Conservation (phyloP, 2,329 filamentous ascomycete species). For the Colletotrichum somersetense region DNA sequence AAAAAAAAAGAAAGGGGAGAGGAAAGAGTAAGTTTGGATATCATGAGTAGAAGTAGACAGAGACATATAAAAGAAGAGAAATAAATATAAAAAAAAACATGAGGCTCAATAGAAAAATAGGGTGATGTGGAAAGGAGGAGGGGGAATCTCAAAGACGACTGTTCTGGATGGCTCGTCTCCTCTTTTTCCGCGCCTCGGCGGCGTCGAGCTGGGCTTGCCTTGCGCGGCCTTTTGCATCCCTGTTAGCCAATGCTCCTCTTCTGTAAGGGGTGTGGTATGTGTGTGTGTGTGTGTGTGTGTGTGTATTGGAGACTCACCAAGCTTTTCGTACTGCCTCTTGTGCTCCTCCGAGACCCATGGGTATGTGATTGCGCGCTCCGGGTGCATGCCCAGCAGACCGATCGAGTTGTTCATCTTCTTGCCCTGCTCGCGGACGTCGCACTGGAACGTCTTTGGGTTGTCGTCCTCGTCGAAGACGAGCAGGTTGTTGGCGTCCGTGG, state of each 20-base stretch:
- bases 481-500: conserved; percentile 39
- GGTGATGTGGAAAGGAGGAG: background rate
- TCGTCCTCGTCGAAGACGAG: conserved; percentile 43
- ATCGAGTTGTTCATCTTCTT: conserved; percentile 45
- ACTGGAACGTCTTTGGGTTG: conserved; percentile 41
- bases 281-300: too few relatives aligned
- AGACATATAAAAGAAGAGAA: background rate
- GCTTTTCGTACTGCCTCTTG: conserved; percentile 44
- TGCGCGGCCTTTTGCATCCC: conserved; percentile 25
- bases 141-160: conserved; percentile 25
- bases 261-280: background rate
- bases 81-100: background rate
- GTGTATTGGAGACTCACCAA: conserved; percentile 44
- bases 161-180: conserved; percentile 39
- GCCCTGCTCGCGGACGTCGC: conserved; percentile 46
- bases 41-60: conserved; percentile 17
- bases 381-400: conserved; percentile 49
- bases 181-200: conserved; percentile 39
- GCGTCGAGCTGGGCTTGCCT: conserved; percentile 42
- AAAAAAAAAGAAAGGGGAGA: background rate
- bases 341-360: conserved; percentile 48
- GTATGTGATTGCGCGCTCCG: conserved; percentile 51
- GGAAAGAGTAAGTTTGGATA: conserved; percentile 22
- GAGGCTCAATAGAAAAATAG: background rate
- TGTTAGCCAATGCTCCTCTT: conserved; percentile 3